Evolutionary conservation across 1,284 basidiomycete species (phyloP).

Genomic region (Cryptococcus depauperatus): DNA sequence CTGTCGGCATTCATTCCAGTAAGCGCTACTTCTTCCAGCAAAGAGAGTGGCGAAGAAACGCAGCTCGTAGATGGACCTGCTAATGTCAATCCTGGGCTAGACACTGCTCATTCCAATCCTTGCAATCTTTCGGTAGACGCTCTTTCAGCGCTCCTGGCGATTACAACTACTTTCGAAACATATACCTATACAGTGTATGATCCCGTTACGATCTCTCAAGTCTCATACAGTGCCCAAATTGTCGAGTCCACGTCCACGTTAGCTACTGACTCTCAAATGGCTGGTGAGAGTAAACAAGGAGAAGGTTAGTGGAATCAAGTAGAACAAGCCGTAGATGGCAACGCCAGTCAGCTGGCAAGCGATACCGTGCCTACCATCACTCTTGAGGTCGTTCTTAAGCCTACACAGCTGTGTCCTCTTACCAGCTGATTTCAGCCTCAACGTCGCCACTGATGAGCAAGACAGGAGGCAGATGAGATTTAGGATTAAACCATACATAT

Average conservation of each 20-base stretch:
- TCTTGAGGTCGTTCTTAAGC: constrained; percentile 39
- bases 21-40: constrained; percentile 12
- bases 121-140: constrained; percentile 19
- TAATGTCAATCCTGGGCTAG: constrained; percentile 14
- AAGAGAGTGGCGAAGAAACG: too few species aligned
- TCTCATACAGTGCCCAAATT: constrained; percentile 3
- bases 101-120: constrained; percentile 28
- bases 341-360: constrained; percentile 30
- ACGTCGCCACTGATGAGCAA: neutral
- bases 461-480: constrained; percentile 37
- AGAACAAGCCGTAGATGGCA: constrained; percentile 26
- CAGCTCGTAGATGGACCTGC: too few species aligned
- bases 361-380: constrained; percentile 40
- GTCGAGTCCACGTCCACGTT: constrained; percentile 5
- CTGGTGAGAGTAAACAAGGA: constrained; percentile 1
- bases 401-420: constrained; percentile 35
- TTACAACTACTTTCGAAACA: constrained; percentile 23
- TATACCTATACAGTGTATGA: constrained; percentile 36
- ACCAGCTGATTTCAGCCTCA: neutral
- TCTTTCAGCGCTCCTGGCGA: constrained; percentile 25
- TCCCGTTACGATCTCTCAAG: constrained; percentile 10
- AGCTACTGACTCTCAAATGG: neutral
- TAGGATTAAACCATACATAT: constrained; percentile 44
- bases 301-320: constrained; percentile 17
- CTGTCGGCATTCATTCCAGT: too few species aligned